Conservation (phyloP, 179 eudicot species). For the Silene noctiflora region DNA sequence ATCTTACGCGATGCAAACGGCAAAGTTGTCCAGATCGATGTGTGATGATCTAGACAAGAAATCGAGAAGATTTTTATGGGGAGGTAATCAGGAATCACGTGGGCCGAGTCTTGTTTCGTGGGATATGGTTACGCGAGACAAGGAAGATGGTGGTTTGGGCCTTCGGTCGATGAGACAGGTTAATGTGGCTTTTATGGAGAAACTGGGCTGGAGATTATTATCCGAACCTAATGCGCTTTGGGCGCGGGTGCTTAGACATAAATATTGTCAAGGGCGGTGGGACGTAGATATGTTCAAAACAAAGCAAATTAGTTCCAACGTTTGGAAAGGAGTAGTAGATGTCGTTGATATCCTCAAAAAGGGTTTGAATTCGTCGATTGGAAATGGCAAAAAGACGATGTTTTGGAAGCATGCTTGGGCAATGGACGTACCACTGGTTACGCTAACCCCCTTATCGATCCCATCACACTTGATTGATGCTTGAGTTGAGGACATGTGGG, state of each 20-base stretch:
- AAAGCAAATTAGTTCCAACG: neutral
- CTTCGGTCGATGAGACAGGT: neutral
- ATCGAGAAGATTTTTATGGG: neutral
- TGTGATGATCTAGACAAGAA: slow-evolving; percentile 7
- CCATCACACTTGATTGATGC: too few species aligned
- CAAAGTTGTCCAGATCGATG: neutral
- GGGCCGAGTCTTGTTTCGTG: neutral
- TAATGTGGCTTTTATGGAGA: neutral
- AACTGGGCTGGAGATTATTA: neutral
- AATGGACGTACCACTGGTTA: too few species aligned
- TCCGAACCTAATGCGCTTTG: neutral
- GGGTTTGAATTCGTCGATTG: too few species aligned
- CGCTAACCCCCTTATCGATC: too few species aligned
- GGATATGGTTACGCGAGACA: neutral
- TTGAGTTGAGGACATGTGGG: too few species aligned
- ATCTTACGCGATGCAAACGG: neutral
- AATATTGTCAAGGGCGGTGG: neutral
- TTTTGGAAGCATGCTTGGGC: too few species aligned
- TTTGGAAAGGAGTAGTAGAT: neutral
- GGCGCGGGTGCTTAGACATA: neutral
- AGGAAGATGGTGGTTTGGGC: neutral
- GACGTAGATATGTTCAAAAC: neutral
- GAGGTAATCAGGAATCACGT: neutral
- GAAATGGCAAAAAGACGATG: too few species aligned
- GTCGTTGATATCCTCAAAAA: too few species aligned